These are phyloP conservation scores for Cyberlindnera saturnus DNA, from an alignment of 805 yeast species.

Conservation along the genomic window DNA sequence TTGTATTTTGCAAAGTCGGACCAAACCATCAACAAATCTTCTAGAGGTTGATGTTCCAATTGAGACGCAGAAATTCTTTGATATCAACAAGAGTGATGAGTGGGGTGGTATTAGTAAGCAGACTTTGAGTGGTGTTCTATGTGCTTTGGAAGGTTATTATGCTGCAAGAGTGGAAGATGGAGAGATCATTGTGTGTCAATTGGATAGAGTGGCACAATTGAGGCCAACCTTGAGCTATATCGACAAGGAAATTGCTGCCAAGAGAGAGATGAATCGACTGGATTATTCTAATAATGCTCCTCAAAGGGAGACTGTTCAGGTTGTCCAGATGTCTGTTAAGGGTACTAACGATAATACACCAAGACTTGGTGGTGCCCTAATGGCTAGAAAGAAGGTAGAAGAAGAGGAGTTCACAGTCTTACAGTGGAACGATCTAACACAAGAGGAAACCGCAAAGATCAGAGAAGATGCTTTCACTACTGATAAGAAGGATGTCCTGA, in stretches of 20 bases:
- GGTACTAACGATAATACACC: constrained; percentile 50
- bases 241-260: constrained; percentile 49
- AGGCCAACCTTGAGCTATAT: constrained; percentile 79
- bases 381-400: constrained; percentile 55
- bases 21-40: constrained; percentile 57
- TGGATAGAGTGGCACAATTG: constrained; percentile 66
- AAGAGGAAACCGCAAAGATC: constrained; percentile 24
- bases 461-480: constrained; percentile 23
- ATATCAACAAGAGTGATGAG: constrained; percentile 51
- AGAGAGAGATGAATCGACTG: constrained; percentile 37
- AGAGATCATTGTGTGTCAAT: constrained; percentile 57
- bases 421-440: constrained; percentile 40
- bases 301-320: constrained; percentile 41
- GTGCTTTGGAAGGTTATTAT: constrained; percentile 45
- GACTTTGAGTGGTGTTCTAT: constrained; percentile 64
- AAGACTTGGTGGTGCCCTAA: constrained; percentile 63
- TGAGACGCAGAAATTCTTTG: constrained; percentile 62
- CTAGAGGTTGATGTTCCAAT: constrained; percentile 76
- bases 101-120: constrained; percentile 63
- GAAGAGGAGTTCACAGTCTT: constrained; percentile 46
- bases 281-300: constrained; percentile 28
- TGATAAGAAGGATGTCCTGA: constrained; percentile 17
- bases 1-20: constrained; percentile 34
- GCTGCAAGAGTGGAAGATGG: constrained; percentile 39
- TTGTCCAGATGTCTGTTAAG: constrained; percentile 74